phyloP scores from a whole-genome alignment of 23 red algal genomes.

The Gracilariopsis chorda region DNA sequence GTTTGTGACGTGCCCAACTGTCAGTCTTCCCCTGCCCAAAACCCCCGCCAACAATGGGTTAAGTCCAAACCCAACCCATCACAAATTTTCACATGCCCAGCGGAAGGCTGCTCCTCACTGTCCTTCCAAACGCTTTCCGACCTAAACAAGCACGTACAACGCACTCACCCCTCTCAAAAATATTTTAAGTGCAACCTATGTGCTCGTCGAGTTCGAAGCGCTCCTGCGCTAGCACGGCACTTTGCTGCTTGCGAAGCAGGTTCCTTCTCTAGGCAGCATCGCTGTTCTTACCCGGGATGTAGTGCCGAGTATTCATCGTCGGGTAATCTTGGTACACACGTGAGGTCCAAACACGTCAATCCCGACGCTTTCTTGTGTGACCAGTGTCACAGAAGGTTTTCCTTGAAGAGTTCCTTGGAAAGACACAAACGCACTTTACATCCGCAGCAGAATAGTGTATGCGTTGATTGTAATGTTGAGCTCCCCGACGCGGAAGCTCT shows the following conservation, averaged over 20 bases:
- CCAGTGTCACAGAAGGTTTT: background rate
- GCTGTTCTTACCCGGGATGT: background rate
- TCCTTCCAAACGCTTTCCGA: constrained; percentile 19
- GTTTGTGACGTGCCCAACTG: background rate
- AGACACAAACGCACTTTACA: background rate
- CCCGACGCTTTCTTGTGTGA: background rate
- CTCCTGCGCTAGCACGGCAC: background rate
- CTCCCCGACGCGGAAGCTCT: background rate
- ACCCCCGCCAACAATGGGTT: background rate
- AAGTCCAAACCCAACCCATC: background rate
- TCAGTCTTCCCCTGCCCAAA: background rate
- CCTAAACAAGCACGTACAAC: background rate
- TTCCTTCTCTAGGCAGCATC: background rate
- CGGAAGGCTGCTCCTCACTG: background rate
- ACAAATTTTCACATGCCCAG: background rate
- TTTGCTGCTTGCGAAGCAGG: background rate
- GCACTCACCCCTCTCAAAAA: background rate
- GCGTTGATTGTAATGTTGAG: background rate
- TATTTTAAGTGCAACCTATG: background rate
- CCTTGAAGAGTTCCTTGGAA: constrained; percentile 25
- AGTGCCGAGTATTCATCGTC: background rate
- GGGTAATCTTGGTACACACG: constrained; percentile 4
- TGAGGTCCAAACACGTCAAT: background rate
- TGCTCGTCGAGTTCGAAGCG: background rate
- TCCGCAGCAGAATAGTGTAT: background rate